Evolutionary conservation across 257 asterid genomes (phyloP), one percentile per base, ranked within the genome.

Genomic region (Salvia splendens): DNA sequence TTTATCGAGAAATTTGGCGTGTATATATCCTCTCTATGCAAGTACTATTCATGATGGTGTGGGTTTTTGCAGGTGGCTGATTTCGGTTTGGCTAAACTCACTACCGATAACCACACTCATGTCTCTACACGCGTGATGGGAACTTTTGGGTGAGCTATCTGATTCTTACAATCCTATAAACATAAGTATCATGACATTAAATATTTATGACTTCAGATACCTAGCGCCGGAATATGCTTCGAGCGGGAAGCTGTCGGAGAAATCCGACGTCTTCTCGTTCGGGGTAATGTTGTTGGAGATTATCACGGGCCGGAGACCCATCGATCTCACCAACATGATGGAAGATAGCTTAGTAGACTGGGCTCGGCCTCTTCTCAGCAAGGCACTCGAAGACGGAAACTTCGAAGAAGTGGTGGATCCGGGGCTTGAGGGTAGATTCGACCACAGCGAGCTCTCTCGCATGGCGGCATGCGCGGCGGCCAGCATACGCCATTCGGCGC

Each of bases 101-200:
- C 98, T 28, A 81, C 96, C 5, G 98, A 88, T 36, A 89, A 86
- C 69, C 46, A 72, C 63, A 93, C 97, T 74, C 98, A 93, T 61
- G 95, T 93, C 54, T 93, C 97, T 8, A 93, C 98, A 0, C 98
- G 98, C 3, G 97, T 92, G 12, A 92, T 93, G 98, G 98, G 98
- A 72, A 93, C 98, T 52, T 90, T 93, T 16, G 98, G 98, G 98
- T 8, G 30, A 24, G 30, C 1, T 24, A 1, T 24, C 2, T 24
- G 2, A 24, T 24, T 24, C 30, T 24, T 3, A 24, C 30, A 24
- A 24, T 24, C 30, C 2, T 1, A 1, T 24, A 24, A 24, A 24
- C 30, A 24, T 2, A 24, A 24, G 30, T 0, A 24, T 24, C 1
- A 24, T 24, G 30, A 24, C 30, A 24, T 0, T 24, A 24, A 24